phyloP scores from a whole-genome alignment of 1,284 basidiomycete species.

The Cerrena zonata region DNA sequence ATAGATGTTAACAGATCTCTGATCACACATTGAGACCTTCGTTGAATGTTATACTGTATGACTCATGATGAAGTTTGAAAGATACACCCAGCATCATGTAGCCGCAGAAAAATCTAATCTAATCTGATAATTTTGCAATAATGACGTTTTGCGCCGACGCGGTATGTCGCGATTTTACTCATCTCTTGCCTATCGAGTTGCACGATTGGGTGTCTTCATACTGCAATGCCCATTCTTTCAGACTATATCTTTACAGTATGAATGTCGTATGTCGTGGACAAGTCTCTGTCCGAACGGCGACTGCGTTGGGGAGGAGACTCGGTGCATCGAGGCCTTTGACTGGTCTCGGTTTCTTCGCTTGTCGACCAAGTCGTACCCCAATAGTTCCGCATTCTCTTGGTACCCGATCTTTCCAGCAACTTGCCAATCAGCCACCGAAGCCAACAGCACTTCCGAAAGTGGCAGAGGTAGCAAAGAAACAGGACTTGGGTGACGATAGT shows the following conservation, averaged over 20 bases:
- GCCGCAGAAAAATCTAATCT: too few relatives aligned
- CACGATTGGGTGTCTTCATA: neutral
- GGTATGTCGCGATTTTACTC: neutral
- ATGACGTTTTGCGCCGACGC: too few relatives aligned
- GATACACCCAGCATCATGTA: too few relatives aligned
- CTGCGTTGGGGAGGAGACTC: neutral
- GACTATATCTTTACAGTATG: neutral
- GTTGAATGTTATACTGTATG: too few relatives aligned
- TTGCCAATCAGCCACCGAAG: neutral
- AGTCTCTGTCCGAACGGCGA: neutral
- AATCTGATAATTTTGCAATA: too few relatives aligned
- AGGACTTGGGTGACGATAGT: constrained; percentile 9
- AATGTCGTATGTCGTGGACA: neutral
- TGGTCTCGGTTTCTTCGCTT: neutral
- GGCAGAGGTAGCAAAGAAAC: neutral
- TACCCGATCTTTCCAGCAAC: constrained; percentile 9
- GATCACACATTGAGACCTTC: too few relatives aligned
- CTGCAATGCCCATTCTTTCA: neutral
- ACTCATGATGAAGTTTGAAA: too few relatives aligned
- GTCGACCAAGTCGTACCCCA: neutral
- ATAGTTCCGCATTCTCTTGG: neutral
- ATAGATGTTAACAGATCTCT: too few relatives aligned
- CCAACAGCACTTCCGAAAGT: neutral
- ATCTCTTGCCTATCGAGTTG: neutral
- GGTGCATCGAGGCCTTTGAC: neutral